Conservation (phyloP, 1,284 basidiomycete species). For the Cutaneotrichosporon sp. region DNA sequence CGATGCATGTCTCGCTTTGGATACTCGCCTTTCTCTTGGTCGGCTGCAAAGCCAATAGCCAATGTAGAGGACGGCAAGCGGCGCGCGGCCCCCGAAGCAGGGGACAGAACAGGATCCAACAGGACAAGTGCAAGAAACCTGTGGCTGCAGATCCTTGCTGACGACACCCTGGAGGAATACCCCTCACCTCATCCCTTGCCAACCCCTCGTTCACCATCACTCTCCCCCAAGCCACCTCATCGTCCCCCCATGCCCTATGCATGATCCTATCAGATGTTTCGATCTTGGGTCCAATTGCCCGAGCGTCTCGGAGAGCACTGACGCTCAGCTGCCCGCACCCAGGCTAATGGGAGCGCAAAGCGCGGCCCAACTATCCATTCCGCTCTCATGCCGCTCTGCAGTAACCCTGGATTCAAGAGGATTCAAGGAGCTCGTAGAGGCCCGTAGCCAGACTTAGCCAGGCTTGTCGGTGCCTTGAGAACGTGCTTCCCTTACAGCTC, state of each 20-base stretch:
- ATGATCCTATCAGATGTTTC: no score
- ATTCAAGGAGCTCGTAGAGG: no score
- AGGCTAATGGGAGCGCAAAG: neutral
- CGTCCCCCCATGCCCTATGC: no score
- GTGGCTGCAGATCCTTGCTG: neutral
- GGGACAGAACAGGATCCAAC: neutral
- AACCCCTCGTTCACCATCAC: neutral
- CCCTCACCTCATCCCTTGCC: neutral
- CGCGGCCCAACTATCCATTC: neutral
- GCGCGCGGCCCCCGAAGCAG: neutral
- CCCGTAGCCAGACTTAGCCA: neutral
- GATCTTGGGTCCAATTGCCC: neutral
- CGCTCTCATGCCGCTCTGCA: neutral
- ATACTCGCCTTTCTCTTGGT: neutral
- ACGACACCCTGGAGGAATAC: neutral
- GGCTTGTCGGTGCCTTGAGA: neutral
- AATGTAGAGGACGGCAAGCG: no score
- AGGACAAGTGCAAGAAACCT: neutral
- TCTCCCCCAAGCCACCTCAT: no score
- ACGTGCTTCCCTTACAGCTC: neutral
- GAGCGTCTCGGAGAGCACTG: neutral
- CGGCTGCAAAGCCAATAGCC: no score
- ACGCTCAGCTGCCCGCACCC: neutral
- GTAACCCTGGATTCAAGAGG: neutral
- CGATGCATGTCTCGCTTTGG: neutral